phyloP scores from a whole-genome alignment of 148 eudicot genomes.

The Rhododendron henanense region DNA sequence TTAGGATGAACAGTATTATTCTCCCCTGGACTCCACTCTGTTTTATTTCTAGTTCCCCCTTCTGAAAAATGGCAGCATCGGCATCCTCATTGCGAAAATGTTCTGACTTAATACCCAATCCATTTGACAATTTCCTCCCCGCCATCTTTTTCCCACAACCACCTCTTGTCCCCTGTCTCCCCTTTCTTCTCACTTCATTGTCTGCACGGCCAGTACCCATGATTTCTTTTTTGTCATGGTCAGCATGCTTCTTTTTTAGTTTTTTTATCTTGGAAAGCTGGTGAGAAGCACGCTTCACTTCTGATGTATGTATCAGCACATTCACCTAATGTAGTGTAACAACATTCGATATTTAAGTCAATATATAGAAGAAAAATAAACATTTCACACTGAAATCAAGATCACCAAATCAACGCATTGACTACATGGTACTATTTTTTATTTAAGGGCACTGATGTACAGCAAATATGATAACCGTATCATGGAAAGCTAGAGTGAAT shows the following conservation, averaged over 20 bases:
- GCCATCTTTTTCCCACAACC: neutral
- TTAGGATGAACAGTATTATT: neutral
- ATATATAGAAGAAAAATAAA: neutral
- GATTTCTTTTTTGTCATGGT: conserved; percentile 30
- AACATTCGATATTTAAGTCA: neutral
- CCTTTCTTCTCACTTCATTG: neutral
- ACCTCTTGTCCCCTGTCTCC: neutral
- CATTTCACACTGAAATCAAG: neutral
- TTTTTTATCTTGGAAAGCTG: conserved; percentile 11
- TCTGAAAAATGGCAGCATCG: neutral
- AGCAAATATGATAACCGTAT: neutral
- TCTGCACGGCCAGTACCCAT: neutral
- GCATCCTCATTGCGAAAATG: neutral
- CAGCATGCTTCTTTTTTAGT: conserved; percentile 30
- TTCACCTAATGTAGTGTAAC: conserved; percentile 40
- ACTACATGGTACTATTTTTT: neutral
- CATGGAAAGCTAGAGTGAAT: neutral
- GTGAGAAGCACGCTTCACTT: conserved; percentile 30
- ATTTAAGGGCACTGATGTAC: neutral
- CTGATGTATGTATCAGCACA: conserved; percentile 61
- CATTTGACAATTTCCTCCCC: neutral
- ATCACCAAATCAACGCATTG: neutral
- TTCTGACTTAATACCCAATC: neutral
- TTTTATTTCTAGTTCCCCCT: neutral
- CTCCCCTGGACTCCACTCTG: neutral